Evolutionary conservation across 352 stramenopile genomes (phyloP).

Genomic region (Globisporangium parvum): DNA sequence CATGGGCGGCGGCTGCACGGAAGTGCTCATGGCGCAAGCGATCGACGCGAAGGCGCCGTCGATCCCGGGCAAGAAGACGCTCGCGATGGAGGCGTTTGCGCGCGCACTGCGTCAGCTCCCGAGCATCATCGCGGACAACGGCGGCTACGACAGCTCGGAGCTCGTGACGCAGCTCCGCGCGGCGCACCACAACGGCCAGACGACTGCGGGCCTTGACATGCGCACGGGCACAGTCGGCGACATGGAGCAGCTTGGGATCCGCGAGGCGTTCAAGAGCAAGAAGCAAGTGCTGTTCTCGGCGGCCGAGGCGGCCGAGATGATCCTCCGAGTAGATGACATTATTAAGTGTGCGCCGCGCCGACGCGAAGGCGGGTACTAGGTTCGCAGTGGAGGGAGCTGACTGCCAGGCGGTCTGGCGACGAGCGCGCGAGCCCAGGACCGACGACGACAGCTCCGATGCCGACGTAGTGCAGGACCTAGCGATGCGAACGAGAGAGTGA

Average conservation of each 20-base stretch:
- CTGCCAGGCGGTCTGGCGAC: too few relatives aligned
- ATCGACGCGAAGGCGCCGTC: constrained; percentile 89
- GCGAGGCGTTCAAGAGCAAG: constrained; percentile 95
- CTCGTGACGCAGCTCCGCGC: constrained; percentile 95
- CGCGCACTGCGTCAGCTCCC: constrained; percentile 95
- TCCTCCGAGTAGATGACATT: constrained; percentile 99
- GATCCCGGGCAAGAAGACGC: constrained; percentile 95
- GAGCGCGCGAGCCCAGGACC: too few relatives aligned
- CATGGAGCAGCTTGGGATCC: constrained; percentile 97
- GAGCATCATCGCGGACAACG: constrained; percentile 99
- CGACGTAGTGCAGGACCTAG: too few relatives aligned
- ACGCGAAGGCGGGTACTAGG: constrained; percentile 41
- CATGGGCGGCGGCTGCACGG: constrained; percentile 96
- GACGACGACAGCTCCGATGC: too few relatives aligned
- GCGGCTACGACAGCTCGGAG: constrained; percentile 97
- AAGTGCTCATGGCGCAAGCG: constrained; percentile 95
- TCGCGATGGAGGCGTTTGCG: constrained; percentile 98
- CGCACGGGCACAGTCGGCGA: constrained; percentile 92
- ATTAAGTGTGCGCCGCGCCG: constrained; percentile 92
- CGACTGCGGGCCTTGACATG: constrained; percentile 96
- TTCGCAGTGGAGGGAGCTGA: too few relatives aligned
- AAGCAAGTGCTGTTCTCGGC: constrained; percentile 97
- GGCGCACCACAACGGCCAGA: constrained; percentile 89
- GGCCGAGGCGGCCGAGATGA: constrained; percentile 99
- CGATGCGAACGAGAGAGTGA: too few relatives aligned